These are phyloP conservation scores for Daldinia childiae DNA, from an alignment of 495 filamentous ascomycete genomes.

Conservation along the genomic window DNA sequence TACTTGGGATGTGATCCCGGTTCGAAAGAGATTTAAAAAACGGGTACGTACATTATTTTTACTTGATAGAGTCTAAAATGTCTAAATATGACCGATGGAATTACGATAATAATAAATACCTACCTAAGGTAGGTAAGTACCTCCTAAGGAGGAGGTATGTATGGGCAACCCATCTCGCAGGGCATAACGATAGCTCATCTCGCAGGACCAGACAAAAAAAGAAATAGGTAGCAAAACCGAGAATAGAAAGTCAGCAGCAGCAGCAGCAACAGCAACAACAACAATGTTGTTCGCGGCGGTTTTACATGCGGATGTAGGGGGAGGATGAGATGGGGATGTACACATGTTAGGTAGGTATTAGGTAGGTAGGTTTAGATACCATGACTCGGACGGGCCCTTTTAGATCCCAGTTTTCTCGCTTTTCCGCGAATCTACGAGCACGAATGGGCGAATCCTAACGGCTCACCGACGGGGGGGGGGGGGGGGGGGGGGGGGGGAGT, in stretches of 20 bases:
- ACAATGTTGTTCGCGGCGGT: not conserved
- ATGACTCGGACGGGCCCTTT: not conserved
- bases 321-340: not conserved
- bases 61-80: not conserved
- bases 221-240: not conserved
- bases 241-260: constrained; percentile 7
- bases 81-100: not conserved
- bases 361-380: not conserved
- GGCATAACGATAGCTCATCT: not conserved
- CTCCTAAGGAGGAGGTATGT: too few relatives aligned
- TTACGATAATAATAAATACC: not conserved
- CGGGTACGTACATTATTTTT: not conserved
- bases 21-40: not conserved
- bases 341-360: constrained; percentile 3
- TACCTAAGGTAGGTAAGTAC: constrained; percentile 1
- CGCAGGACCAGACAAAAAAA: not conserved
- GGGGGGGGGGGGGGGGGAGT: constrained; percentile 2
- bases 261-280: too few relatives aligned
- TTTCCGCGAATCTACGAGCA: not conserved
- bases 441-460: constrained; percentile 16
- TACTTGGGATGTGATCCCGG: not conserved
- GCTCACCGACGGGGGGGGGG: constrained; percentile 28
- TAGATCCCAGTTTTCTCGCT: constrained; percentile 25
- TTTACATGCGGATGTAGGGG: constrained; percentile 1
- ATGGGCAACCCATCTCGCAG: not conserved